A percentile compares a stretch with the other conserved stretches of the same genome.
phyloP scores from a whole-genome alignment of 106 monocot species.

The Apostasia shenzhenica region DNA sequence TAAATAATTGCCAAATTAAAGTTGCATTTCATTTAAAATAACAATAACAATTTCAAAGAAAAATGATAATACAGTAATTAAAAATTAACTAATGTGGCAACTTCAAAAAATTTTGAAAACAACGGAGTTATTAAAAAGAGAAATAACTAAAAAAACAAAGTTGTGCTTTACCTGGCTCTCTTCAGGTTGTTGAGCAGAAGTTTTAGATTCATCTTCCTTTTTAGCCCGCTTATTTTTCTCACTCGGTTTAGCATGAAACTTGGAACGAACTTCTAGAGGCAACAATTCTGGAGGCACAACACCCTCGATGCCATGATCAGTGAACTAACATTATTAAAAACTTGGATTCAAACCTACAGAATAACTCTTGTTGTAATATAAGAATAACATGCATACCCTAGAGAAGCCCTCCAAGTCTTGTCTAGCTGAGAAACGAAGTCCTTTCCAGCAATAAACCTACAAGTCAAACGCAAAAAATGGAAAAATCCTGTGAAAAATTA shows the following conservation, averaged over 20 bases:
- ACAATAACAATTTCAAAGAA: too few species aligned
- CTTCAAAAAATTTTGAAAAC: neutral
- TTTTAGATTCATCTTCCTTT: conserved; percentile 75
- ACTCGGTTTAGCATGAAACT: conserved; percentile 58
- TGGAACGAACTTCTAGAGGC: conserved; percentile 73
- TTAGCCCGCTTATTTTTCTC: conserved; percentile 80
- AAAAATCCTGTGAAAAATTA: neutral
- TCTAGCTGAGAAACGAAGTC: conserved; percentile 76
- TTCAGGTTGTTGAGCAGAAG: conserved; percentile 33
- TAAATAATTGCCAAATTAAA: too few species aligned
- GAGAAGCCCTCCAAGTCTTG: conserved; percentile 97
- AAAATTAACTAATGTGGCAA: too few species aligned
- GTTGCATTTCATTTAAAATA: too few species aligned
- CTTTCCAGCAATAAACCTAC: conserved; percentile 99
- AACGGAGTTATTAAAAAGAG: neutral
- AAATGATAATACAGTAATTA: too few species aligned
- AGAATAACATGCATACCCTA: conserved; percentile 33
- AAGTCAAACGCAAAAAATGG: conserved; percentile 5
- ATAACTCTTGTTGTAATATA: neutral
- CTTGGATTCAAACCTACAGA: too few species aligned
- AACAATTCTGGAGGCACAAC: conserved; percentile 92
- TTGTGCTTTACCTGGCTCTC: conserved; percentile 45
- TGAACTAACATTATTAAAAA: conserved; percentile 33
- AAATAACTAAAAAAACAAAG: neutral
- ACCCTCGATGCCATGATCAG: conserved; percentile 87